Evolutionary conservation across 169 alveolate species (phyloP), one percentile per base, ranked within the genome.

Genomic region (Plasmodium adleri): DNA sequence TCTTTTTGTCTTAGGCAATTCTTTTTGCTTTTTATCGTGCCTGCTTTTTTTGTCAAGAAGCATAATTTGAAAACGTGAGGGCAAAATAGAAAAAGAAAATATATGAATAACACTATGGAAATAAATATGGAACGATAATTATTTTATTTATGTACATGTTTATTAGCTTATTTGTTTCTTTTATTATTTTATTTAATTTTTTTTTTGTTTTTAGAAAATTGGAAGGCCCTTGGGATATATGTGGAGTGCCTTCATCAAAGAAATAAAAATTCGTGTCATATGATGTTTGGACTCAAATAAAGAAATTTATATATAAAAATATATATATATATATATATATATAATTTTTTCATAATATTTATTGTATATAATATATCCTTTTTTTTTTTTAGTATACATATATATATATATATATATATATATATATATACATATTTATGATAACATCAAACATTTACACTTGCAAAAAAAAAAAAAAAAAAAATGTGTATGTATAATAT

Each of bases 1-100:
- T 28, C 6, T 15, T 54, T 50, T 62, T 58, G 15, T 45, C 59
- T 39, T 58, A 83, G 91, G 54, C 91, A 83, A 28, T 39, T 28
- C 43, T 83, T 83, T 67, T 43, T 83, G 28, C 54, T 83, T 52
- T 70, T 83, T 32, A 63, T 83, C 63, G 63, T 83, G 59, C 91
- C 91, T 26, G 80, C 83, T 2, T 58, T 83, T 70, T 83, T 83
- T 71, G 74, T 83, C 4, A 59, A 66, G 13, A 83, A 83, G 8
- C 72, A 83, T 58, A 83, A 56, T 43, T 58, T 70, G 22, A 83
- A 68, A 83, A 83, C 91, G 91, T 83, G 70, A 62, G 75, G 12
- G 17, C 26, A 39, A 22, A 45, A 32, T 10, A 10, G 28, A 32
- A 24, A 49, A 68, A 8, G 26, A 12, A 67, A 67, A 67, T 3